Evolutionary conservation across 73 alveolate genomes (phyloP), one percentile per base, ranked within the genome.

Genomic region (Paramecium sexaurelia): DNA sequence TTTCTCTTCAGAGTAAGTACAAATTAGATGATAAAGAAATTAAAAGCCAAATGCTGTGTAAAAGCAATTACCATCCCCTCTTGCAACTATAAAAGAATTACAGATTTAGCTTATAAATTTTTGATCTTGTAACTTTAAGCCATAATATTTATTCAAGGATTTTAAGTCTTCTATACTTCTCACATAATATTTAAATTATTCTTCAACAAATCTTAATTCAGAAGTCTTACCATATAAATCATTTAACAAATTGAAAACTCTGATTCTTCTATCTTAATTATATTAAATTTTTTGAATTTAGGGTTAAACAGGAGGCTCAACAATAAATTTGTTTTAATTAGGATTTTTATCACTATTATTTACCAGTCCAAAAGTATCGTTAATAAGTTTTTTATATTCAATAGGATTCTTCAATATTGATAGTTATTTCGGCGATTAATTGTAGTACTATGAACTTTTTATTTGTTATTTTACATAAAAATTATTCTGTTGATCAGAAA

Each of bases 241-340:
- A 10, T 51, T 51, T 8, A 51, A 51, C 15, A 17, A 1, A 6
- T 51, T 51, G 33, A 17, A 51, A 17, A 51, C 67, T 51, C n/a
- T 17, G 15, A 51, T 15, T 51, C 33, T 51, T 20, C 67, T 15
- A 51, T 51, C n/a, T 5, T 51, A 0, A 51, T 51, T 8, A 0
- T 5, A 1, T 51, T 51, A 6, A 5, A 51, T 51, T 35, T n/a
- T n/a, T n/a, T n/a, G n/a, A n/a, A n/a, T n/a, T n/a, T n/a, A n/a
- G n/a, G n/a, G n/a, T n/a, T n/a, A n/a, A n/a, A n/a, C n/a, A n/a
- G n/a, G n/a, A n/a, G n/a, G n/a, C n/a, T n/a, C n/a, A n/a, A n/a
- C n/a, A n/a, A n/a, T n/a, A n/a, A n/a, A n/a, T n/a, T n/a, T n/a
- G 85, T 97, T 99, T 68, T 1, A 15, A 3, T 45, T 8, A 45